Evolutionary conservation across 2,329 filamentous ascomycete species (phyloP).

Genomic region (Passalora sequoiae): DNA sequence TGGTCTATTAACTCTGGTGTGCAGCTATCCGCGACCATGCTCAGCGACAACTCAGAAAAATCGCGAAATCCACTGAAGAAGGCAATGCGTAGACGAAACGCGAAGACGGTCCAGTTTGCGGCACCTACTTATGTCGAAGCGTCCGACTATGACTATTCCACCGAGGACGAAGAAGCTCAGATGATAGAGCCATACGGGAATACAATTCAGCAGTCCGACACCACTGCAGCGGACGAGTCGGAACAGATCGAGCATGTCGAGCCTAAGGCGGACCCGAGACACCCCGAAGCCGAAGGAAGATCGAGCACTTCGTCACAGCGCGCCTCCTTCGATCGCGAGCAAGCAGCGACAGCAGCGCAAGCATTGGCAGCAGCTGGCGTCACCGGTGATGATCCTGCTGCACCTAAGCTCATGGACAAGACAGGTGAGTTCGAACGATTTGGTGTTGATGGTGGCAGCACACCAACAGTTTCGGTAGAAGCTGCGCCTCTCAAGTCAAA

Average conservation of each 20-base stretch:
- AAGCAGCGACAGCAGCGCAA: constrained; percentile 26
- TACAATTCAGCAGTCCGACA: constrained; percentile 19
- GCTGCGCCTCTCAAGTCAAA: constrained; percentile 55
- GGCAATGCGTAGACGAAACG: constrained; percentile 72
- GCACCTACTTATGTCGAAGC: constrained; percentile 84
- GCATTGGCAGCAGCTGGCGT: constrained; percentile 22
- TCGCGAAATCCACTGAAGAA: constrained; percentile 77
- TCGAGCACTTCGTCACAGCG: constrained; percentile 26
- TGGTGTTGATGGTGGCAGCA: constrained; percentile 16
- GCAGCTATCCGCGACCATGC: constrained; percentile 67
- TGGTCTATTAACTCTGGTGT: constrained; percentile 6
- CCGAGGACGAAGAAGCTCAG: constrained; percentile 54
- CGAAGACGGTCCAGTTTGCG: constrained; percentile 81
- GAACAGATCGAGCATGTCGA: constrained; percentile 21
- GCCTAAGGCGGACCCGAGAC: constrained; percentile 19
- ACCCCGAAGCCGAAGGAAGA: constrained; percentile 20
- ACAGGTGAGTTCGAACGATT: constrained; percentile 23
- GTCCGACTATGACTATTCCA: constrained; percentile 79
- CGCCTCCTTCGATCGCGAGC: constrained; percentile 31
- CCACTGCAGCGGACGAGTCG: constrained; percentile 17
- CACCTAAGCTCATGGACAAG: constrained; percentile 32
- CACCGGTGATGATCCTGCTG: constrained; percentile 26
- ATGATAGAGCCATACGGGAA: constrained; percentile 26
- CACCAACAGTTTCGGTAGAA: constrained; percentile 27
- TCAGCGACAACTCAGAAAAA: constrained; percentile 70